Evolutionary conservation across 2,329 filamentous ascomycete species (phyloP).

Genomic region (Calonectria hongkongensis): DNA sequence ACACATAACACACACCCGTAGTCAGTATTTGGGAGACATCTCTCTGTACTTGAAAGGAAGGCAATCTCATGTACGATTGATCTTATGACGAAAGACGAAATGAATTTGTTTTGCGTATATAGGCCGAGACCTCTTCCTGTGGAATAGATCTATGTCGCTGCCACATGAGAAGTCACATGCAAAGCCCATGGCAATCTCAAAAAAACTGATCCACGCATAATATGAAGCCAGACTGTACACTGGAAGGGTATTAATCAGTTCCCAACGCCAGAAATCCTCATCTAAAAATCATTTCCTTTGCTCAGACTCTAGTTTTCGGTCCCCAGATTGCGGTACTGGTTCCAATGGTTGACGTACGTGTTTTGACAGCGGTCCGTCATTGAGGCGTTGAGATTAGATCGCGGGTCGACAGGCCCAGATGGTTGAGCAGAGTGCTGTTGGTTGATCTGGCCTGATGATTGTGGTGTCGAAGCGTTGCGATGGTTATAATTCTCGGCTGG

Average conservation of each 20-base stretch:
- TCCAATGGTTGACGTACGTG: conserved; percentile 62
- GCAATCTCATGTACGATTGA: conserved; percentile 48
- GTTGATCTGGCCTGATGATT: conserved; percentile 29
- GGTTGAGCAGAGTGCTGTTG: conserved; percentile 40
- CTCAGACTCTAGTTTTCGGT: conserved; percentile 25
- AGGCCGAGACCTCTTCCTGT: conserved; percentile 41
- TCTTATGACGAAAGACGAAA: conserved; percentile 50
- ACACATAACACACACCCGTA: conserved; percentile 41
- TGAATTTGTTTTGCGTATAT: conserved; percentile 39
- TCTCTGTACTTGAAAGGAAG: conserved; percentile 47
- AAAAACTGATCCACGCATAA: conserved; percentile 42
- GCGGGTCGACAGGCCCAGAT: conserved; percentile 54
- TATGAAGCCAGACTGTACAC: conserved; percentile 48
- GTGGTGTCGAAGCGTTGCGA: conserved; percentile 34
- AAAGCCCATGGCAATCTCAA: conserved; percentile 44
- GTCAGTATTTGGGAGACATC: conserved; percentile 42
- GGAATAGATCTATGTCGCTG: conserved; percentile 46
- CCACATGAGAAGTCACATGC: conserved; percentile 34
- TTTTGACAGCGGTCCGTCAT: conserved; percentile 54
- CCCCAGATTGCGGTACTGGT: conserved; percentile 56
- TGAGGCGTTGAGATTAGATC: conserved; percentile 59
- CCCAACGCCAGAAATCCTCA: conserved; percentile 52
- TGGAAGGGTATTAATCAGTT: conserved; percentile 50
- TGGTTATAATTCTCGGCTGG: conserved; percentile 51
- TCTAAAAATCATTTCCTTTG: conserved; percentile 30